Percentiles rank a stretch among this genome's conserved stretches.
phyloP scores from a whole-genome alignment of 2,329 filamentous ascomycete species.

The Trichophyton benhamiae region DNA sequence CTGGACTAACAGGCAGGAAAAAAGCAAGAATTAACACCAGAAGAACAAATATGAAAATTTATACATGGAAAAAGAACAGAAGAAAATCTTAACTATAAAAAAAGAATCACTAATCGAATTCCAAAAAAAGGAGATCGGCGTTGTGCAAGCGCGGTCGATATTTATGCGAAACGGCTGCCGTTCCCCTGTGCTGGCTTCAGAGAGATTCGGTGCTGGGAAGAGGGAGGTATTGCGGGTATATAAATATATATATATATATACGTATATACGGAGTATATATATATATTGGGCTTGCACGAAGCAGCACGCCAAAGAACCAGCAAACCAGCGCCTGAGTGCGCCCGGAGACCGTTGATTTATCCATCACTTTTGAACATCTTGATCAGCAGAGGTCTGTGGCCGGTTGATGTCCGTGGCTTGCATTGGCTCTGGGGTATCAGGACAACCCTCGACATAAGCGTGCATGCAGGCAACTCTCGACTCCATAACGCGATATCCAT shows the following conservation, averaged over 20 bases:
- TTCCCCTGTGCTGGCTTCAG: neutral
- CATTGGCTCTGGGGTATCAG: neutral
- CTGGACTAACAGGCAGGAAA: neutral
- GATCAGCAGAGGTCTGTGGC: neutral
- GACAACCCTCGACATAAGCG: neutral
- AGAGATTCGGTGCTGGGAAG: neutral
- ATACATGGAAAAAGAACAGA: neutral
- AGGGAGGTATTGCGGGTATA: neutral
- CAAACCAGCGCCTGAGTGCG: neutral
- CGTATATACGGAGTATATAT: neutral
- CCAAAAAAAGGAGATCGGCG: neutral
- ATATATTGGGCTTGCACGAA: neutral
- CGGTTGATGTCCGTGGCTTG: neutral
- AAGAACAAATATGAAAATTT: neutral
- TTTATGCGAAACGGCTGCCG: neutral
- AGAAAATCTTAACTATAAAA: neutral
- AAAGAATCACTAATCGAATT: neutral
- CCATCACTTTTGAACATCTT: neutral
- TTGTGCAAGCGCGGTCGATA: neutral
- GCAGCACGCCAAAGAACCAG: neutral
- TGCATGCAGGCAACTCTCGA: neutral
- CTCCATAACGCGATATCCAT: neutral
- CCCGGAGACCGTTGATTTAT: neutral
- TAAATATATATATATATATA: neutral
- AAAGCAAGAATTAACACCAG: neutral